These are phyloP conservation scores for Zizania palustris DNA, from an alignment of 202 grass and related monocot genomes.

Conservation along the genomic window DNA sequence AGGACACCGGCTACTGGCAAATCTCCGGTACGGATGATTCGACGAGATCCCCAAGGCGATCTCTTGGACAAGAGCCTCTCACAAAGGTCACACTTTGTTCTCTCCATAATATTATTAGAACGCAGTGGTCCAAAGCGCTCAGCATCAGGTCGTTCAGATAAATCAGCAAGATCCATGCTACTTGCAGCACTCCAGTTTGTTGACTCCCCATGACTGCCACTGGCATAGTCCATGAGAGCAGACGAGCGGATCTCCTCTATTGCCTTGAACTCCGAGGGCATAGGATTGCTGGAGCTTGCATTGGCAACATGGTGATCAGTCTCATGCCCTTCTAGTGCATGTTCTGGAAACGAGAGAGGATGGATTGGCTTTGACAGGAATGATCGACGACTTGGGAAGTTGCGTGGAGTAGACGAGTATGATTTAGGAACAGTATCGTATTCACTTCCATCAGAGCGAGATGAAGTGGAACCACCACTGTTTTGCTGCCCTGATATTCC, in stretches of 20 bases:
- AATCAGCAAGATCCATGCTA: conserved; percentile 60
- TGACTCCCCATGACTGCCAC: conserved; percentile 43
- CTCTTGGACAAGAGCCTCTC: conserved; percentile 62
- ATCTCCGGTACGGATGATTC: conserved; percentile 73
- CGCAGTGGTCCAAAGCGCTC: conserved; percentile 33
- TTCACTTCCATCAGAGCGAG: conserved; percentile 68
- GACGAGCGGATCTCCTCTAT: conserved; percentile 38
- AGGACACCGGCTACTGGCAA: conserved; percentile 70
- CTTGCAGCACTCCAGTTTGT: conserved; percentile 53
- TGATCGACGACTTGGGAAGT: conserved; percentile 55
- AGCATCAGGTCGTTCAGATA: conserved; percentile 49
- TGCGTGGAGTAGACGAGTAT: conserved; percentile 51
- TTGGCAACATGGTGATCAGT: conserved; percentile 19
- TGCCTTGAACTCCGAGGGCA: conserved; percentile 40
- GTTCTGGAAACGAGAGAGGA: conserved; percentile 68
- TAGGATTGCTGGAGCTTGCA: conserved; percentile 39
- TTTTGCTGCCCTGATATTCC: conserved; percentile 57
- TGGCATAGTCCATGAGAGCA: conserved; percentile 39
- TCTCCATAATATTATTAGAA: conserved; percentile 38
- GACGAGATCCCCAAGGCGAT: conserved; percentile 70
- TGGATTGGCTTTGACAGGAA: conserved; percentile 78
- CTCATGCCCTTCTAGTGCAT: conserved; percentile 45
- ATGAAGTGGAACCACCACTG: conserved; percentile 67
- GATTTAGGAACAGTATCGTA: conserved; percentile 62
- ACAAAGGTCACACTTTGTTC: conserved; percentile 65